Conservation (phyloP, 116 monocot species). For the Dioscorea cayenensis region DNA sequence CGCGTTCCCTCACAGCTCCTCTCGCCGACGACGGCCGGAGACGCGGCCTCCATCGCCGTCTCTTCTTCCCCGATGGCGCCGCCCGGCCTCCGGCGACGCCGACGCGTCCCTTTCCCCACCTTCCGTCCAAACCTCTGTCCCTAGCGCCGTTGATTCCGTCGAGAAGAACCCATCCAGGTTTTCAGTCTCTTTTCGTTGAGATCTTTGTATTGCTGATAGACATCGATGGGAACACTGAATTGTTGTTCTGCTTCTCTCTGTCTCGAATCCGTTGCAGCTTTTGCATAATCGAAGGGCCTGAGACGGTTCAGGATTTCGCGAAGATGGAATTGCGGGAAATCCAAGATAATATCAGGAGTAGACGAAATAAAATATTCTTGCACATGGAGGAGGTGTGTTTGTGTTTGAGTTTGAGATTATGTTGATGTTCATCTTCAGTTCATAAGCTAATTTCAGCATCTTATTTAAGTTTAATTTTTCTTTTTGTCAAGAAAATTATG, state of each 20-base stretch:
- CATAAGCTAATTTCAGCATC: neutral
- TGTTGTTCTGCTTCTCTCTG: too few relatives aligned
- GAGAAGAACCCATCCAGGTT: conserved; percentile 44
- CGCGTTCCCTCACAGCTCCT: conserved; percentile 4
- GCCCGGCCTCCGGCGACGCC: conserved; percentile 19
- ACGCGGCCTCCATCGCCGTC: neutral
- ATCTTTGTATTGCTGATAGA: neutral
- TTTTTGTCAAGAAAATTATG: too few relatives aligned
- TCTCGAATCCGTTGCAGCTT: conserved; percentile 31
- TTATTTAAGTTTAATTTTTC: too few relatives aligned
- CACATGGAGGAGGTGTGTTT: conserved; percentile 69
- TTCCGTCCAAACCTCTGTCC: conserved; percentile 2
- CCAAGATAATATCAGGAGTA: conserved; percentile 84
- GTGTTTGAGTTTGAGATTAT: neutral
- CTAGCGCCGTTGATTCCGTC: conserved; percentile 4
- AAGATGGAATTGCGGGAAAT: conserved; percentile 90
- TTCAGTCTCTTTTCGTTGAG: neutral
- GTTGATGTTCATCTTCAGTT: neutral
- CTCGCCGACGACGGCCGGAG: neutral
- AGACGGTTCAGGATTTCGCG: conserved; percentile 90
- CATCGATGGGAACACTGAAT: too few relatives aligned
- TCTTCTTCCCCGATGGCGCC: conserved; percentile 19
- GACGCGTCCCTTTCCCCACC: conserved; percentile 11
- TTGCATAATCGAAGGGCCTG: conserved; percentile 92
- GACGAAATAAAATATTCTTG: conserved; percentile 77